These are phyloP conservation scores for Globisporangium rhizosaccharum DNA, from an alignment of 352 stramenopile genomes.

Conservation along the genomic window DNA sequence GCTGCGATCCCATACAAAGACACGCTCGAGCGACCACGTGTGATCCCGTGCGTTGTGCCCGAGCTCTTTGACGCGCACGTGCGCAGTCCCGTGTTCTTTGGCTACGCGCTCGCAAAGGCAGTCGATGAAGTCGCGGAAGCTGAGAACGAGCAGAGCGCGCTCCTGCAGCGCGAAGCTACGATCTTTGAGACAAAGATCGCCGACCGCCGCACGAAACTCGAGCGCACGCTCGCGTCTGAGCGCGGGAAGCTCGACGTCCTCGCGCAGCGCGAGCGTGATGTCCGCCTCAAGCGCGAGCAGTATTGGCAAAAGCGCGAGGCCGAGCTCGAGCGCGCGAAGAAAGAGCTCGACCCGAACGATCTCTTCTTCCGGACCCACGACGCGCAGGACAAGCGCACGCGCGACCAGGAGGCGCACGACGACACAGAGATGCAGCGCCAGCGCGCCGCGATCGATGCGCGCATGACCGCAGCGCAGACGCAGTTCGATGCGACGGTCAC, in stretches of 20 bases:
- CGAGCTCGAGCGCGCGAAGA: constrained; percentile 61
- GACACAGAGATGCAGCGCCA: constrained; percentile 46
- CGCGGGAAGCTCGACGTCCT: constrained; percentile 54
- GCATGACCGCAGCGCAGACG: constrained; percentile 38
- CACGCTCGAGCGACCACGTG: constrained; percentile 34
- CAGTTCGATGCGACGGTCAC: constrained; percentile 28
- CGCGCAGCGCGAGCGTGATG: constrained; percentile 37
- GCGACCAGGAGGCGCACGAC: constrained; percentile 46
- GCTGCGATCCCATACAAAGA: constrained; percentile 20
- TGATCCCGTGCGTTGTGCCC: constrained; percentile 44
- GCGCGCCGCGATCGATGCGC: constrained; percentile 28
- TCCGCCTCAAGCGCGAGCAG: constrained; percentile 44
- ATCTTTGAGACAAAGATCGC: constrained; percentile 58
- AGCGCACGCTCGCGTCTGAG: constrained; percentile 31
- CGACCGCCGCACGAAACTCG: constrained; percentile 26
- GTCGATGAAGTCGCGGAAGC: constrained; percentile 32
- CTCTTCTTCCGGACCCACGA: constrained; percentile 74
- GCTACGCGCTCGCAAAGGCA: constrained; percentile 44
- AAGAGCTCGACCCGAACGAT: constrained; percentile 70
- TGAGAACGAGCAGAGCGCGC: constrained; percentile 23
- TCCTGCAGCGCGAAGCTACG: constrained; percentile 27
- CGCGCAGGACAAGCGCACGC: constrained; percentile 49
- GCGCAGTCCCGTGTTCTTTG: constrained; percentile 68
- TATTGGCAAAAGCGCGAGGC: constrained; percentile 55
- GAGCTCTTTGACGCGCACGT: constrained; percentile 35